Evolutionary conservation across 129 eudicot species (phyloP).

Genomic region (Calendula officinalis): DNA sequence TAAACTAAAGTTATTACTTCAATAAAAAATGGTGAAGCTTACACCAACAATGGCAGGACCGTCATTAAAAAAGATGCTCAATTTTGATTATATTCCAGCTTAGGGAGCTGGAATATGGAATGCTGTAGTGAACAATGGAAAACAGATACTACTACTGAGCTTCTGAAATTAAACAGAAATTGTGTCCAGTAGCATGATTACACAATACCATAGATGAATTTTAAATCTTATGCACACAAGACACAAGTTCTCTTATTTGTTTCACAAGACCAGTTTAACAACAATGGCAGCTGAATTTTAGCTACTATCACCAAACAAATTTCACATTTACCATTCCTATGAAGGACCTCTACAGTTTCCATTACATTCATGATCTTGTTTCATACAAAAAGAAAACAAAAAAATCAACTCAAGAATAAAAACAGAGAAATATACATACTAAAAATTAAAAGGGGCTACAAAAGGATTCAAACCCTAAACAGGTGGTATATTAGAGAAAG

Average conservation of each 20-base stretch:
- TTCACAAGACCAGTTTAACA: constrained; percentile 16
- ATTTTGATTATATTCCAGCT: constrained; percentile 4
- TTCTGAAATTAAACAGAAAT: too few species aligned
- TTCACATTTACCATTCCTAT: constrained; percentile 8
- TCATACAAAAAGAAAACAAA: constrained; percentile 7
- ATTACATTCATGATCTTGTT: constrained; percentile 28
- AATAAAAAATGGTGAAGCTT: neutral
- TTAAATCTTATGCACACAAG: neutral
- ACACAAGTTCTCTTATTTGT: constrained; percentile 3
- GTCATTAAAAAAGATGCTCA: neutral
- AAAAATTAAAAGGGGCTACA: constrained; percentile 3
- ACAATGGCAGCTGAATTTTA: constrained; percentile 4
- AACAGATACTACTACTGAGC: too few species aligned
- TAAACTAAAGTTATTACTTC: too few species aligned
- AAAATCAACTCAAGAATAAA: neutral
- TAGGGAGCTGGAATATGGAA: too few species aligned
- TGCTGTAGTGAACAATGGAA: too few species aligned
- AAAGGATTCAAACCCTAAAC: constrained; percentile 38
- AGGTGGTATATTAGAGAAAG: constrained; percentile 74
- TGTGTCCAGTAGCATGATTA: too few species aligned
- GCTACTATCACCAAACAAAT: constrained; percentile 16
- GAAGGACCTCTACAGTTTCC: constrained; percentile 15
- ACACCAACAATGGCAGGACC: constrained; percentile 3
- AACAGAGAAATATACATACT: constrained; percentile 24
- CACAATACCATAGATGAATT: too few species aligned